phyloP scores from a whole-genome alignment of 2,329 filamentous ascomycete genomes.

The Monosporascus sp. region DNA sequence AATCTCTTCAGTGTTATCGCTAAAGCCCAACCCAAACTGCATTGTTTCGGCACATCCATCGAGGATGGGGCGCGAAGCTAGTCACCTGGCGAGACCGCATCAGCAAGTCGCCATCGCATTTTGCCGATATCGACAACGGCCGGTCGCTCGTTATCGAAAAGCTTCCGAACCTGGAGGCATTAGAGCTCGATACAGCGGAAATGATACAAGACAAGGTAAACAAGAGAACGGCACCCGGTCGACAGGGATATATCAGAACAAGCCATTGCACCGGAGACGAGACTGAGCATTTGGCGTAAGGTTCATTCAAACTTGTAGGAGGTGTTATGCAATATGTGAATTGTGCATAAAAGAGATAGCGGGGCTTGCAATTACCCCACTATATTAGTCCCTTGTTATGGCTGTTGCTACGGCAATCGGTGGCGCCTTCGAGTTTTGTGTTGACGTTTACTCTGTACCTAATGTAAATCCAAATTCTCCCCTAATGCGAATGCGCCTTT shows the following conservation, averaged over 20 bases:
- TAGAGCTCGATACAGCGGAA: constrained; percentile 12
- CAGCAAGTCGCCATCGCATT: constrained; percentile 27
- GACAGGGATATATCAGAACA: constrained; percentile 27
- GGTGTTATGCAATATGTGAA: too few relatives aligned
- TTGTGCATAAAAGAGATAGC: too few relatives aligned
- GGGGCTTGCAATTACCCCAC: background rate
- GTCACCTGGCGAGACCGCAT: constrained; percentile 41
- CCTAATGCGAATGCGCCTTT: background rate
- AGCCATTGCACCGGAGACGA: constrained; percentile 32
- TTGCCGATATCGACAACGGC: constrained; percentile 38
- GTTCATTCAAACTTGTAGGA: too few relatives aligned
- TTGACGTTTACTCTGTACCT: background rate
- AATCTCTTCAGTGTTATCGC: too few relatives aligned
- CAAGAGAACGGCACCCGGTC: constrained; percentile 16
- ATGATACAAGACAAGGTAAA: constrained; percentile 5
- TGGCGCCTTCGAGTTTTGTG: background rate
- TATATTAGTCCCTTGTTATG: background rate
- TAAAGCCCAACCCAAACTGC: constrained; percentile 37
- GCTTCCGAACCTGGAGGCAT: constrained; percentile 21
- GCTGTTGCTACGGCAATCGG: background rate
- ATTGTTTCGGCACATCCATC: constrained; percentile 55
- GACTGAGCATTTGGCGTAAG: too few relatives aligned
- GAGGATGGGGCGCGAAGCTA: constrained; percentile 51
- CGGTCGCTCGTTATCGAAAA: constrained; percentile 30
- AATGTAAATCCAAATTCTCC: background rate